Percentiles rank a stretch among this genome's conserved stretches.
Evolutionary conservation across 352 stramenopile species (phyloP).

Genomic region (Lagenidium giganteum): DNA sequence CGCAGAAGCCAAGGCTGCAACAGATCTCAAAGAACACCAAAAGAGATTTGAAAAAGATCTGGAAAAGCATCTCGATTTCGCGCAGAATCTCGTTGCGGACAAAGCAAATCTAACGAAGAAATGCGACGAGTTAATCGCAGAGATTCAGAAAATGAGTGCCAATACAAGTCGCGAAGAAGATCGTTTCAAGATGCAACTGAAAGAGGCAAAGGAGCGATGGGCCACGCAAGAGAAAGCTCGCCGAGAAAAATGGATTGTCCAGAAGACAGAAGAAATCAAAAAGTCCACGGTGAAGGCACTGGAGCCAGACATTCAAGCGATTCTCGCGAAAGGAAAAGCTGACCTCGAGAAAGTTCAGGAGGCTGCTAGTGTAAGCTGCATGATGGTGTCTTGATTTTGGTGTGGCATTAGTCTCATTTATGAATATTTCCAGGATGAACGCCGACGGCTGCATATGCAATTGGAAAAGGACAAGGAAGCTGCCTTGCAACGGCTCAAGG

Average conservation of each 20-base stretch:
- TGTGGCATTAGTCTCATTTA: not conserved
- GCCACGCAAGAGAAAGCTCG: slow-evolving; percentile 55
- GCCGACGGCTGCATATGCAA: slow-evolving; percentile 39
- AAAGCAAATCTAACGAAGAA: slow-evolving; percentile 62
- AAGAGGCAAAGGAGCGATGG: slow-evolving; percentile 76
- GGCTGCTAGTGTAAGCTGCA: too few relatives aligned
- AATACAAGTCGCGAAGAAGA: slow-evolving; percentile 39
- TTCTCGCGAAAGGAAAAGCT: slow-evolving; percentile 68
- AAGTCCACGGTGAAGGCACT: slow-evolving; percentile 74
- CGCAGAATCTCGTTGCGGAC: slow-evolving; percentile 65
- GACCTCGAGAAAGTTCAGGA: slow-evolving; percentile 63
- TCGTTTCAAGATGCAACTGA: slow-evolving; percentile 67
- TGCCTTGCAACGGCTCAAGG: slow-evolving; percentile 46
- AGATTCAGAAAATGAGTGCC: slow-evolving; percentile 55
- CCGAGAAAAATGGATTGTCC: slow-evolving; percentile 74
- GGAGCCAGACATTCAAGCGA: slow-evolving; percentile 77
- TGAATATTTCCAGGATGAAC: too few relatives aligned
- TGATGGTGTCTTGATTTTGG: too few relatives aligned
- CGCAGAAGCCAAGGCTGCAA: slow-evolving; percentile 43
- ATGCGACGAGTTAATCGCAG: slow-evolving; percentile 67
- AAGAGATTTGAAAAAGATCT: slow-evolving; percentile 64
- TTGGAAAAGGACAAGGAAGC: slow-evolving; percentile 57
- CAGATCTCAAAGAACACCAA: slow-evolving; percentile 54
- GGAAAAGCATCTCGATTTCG: slow-evolving; percentile 78
- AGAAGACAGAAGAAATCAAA: slow-evolving; percentile 86